These are phyloP conservation scores for Epichloe festucae DNA, from an alignment of 2,329 filamentous ascomycete genomes.

Conservation along the genomic window DNA sequence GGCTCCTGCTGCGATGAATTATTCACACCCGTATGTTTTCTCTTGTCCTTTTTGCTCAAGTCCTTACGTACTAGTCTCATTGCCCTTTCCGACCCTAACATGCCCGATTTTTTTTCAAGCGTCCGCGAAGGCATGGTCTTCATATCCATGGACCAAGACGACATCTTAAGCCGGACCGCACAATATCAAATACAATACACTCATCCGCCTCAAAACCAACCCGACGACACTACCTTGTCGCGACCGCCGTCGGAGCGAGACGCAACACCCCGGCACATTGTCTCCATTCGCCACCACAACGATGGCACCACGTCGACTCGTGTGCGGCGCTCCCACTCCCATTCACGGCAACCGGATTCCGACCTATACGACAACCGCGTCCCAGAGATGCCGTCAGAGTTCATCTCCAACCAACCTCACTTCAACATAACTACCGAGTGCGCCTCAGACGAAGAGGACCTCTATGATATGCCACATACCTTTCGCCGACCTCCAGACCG, in stretches of 20 bases:
- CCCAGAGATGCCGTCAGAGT: conserved; percentile 45
- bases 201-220: conserved; percentile 7
- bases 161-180: conserved; percentile 59
- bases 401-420: conserved; percentile 32
- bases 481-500: conserved; percentile 34
- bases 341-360: conserved; percentile 22
- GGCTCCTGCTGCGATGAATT: conserved; percentile 60
- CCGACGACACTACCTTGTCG: neutral
- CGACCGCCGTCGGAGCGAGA: conserved; percentile 12
- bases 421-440: conserved; percentile 47
- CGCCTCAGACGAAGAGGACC: conserved; percentile 44
- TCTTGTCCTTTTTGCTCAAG: neutral
- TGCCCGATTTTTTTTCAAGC: conserved; percentile 26
- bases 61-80: neutral
- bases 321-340: conserved; percentile 1
- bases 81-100: neutral
- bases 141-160: conserved; percentile 71
- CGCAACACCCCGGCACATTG: conserved; percentile 21
- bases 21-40: conserved; percentile 67
- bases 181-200: conserved; percentile 62
- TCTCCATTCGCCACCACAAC: conserved; percentile 40
- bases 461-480: conserved; percentile 11
- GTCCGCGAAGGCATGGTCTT: conserved; percentile 90
- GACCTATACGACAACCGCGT: conserved; percentile 33
- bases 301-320: conserved; percentile 29